Evolutionary conservation across 2,329 filamentous ascomycete species (phyloP), one percentile per base, ranked within the genome.

Genomic region (Fusarium sp.): DNA sequence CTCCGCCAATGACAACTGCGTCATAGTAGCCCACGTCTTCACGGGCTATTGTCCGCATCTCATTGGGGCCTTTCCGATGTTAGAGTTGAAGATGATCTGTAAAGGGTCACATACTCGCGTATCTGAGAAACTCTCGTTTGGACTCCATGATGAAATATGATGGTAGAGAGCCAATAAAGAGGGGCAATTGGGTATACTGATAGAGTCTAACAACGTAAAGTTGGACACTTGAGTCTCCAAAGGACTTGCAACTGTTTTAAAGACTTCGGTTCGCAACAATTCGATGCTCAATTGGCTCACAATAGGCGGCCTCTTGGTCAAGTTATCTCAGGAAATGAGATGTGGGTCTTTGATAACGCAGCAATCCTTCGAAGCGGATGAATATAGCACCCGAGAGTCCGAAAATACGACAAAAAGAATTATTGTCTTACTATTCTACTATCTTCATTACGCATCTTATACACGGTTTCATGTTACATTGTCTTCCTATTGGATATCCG

Each of bases 1-100:
- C 58, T 9, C 61, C 70, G 16, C 72, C 72, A 18, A 74, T 68
- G 2, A 72, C 51, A 4, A 74, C 68, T 28, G 72, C 72, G 9
- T 74, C 46, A 23, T 74, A 74, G 23, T 70, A 67, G 8, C 72
- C 72, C 4, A 57, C 31, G 50, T 73, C 63, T 25, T 74, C 72
- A 12, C 72, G 72, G 21, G 55, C 62, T 41, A 74, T 62, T 10
- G 68, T 67, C 6, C 72, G 65, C 66, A 66, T 69, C 25, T 74
- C 72, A 60, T 70, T 74, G 1, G 72, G 72, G 12, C 70, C 72
- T 74, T 7, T 16, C 12, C 8, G 30, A 7, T 21, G 55, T 50
- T 28, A 57, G 44, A 26, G 18, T 16, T 39, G 4, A 7, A n/a
- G 4, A 13, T 13, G 3, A 9, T 21, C 14, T 18, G 3, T 21